Base-by-base conservation (phyloP, 768 basidiomycete genomes). In the Nevesoporus exiguus region DNA sequence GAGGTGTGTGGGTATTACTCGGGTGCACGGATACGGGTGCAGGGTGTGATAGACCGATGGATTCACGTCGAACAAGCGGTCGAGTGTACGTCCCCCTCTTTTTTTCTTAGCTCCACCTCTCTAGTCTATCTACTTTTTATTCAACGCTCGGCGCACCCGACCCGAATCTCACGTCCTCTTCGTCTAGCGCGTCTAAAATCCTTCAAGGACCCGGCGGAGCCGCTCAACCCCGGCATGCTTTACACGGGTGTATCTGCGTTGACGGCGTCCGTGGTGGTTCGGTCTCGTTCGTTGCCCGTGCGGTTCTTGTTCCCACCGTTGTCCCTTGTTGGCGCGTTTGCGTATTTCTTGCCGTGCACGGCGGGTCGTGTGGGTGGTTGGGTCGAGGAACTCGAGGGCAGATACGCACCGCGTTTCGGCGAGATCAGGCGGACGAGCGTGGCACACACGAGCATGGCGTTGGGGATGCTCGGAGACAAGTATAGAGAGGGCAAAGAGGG, bases 221-320 rank as follows among this genome's bases (percentile, higher is more conserved):
- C 85, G 1, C 81, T 97, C 27, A 93, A 86, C 10, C 95, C 95
- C 1, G 92, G 90, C n/a, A 64, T 88, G 5, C 84, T 98, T 50
- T 98, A 96, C 75, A 87, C 91, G 43, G 91, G 93, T 46, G 80
- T 98, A 46, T 85, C 92, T 3, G 84, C 92, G 14, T 83, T 98
- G 45, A 88, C 90, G 4, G 92, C 90, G 2, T 93, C 93, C 52
- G 86, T 98, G 62, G 61, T 98, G 52, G 83, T 89, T 0, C 86
- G 94, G 40, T 88, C 87, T 60, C 85, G 94, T 58, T 66, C 75
- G 49, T 72, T 94, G 50, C 77, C 84, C 30, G 73, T 83, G 6
- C 88, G 96, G 19, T 61, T 88, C 48, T 57, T 88, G 42, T 78
- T 94, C 14, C 96, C 96, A 0, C 89, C 95, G 0, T 55, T 82